A percentile compares a stretch with the other conserved stretches of the same genome.
Conservation (phyloP, 176 grass and related monocot species). For the Zea luxurians region DNA sequence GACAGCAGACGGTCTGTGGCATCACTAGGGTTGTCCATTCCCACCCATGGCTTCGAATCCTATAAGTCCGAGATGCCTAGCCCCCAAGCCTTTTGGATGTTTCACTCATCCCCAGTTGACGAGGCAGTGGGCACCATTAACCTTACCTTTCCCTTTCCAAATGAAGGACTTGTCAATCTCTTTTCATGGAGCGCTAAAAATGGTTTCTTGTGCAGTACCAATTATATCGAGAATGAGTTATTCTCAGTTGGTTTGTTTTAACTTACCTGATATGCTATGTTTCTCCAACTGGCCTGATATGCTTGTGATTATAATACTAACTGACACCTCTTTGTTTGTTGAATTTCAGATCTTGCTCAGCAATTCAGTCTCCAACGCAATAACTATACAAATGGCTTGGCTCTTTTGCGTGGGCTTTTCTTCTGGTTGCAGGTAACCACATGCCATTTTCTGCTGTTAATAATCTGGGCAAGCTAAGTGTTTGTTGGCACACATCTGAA, state of each 20-base stretch:
- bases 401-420: conserved; percentile 72
- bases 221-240: not conserved
- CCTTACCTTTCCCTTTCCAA: not conserved
- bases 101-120: not conserved
- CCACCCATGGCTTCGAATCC: not conserved
- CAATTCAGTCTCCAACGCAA: conserved; percentile 39
- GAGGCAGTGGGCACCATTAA: not conserved
- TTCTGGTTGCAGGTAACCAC: conserved; percentile 73
- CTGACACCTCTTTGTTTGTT: conserved; percentile 22
- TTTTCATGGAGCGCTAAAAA: not conserved
- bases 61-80: not conserved
- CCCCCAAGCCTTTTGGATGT: not conserved
- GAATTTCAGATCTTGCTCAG: conserved; percentile 49
- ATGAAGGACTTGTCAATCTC: not conserved
- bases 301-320: conserved; percentile 7
- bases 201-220: conserved; percentile 10
- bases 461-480: conserved; percentile 4
- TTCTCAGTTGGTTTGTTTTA: conserved; percentile 16
- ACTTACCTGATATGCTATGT: conserved; percentile 14
- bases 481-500: conserved; percentile 5
- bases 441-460: conserved; percentile 8
- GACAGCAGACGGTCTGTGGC: not conserved
- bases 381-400: conserved; percentile 42
- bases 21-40: not conserved
- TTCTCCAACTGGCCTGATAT: not conserved